These are phyloP conservation scores for Aureobasidium sp. DNA, from an alignment of 2,329 filamentous ascomycete species.

Conservation along the genomic window DNA sequence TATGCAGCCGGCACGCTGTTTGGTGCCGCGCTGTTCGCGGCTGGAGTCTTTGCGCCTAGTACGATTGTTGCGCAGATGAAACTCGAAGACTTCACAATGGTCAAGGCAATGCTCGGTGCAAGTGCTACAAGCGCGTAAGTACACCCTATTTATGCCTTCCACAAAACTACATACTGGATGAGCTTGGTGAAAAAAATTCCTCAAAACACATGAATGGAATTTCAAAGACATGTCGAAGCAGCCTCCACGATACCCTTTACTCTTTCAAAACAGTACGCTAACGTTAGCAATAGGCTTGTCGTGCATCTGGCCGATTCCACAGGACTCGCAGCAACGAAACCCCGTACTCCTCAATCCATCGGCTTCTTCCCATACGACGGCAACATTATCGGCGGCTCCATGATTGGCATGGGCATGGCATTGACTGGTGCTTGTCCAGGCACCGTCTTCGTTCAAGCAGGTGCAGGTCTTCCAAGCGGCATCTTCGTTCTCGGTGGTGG, in stretches of 20 bases:
- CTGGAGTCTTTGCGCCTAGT: slow-evolving; percentile 51
- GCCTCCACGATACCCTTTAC: too few relatives aligned
- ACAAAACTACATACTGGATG: too few relatives aligned
- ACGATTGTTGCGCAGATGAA: slow-evolving; percentile 55
- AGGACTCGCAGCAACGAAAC: slow-evolving; percentile 36
- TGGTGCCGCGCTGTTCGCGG: slow-evolving; percentile 51
- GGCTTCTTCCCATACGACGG: slow-evolving; percentile 54
- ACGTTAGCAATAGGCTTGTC: slow-evolving; percentile 23
- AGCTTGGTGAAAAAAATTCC: background rate
- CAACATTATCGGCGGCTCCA: slow-evolving; percentile 54
- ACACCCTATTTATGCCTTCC: background rate
- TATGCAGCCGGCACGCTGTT: slow-evolving; percentile 44
- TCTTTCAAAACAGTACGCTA: background rate
- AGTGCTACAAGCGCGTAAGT: slow-evolving; percentile 54
- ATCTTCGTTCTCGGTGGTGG: slow-evolving; percentile 47
- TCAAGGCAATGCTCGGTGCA: slow-evolving; percentile 55
- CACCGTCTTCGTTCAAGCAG: slow-evolving; percentile 53
- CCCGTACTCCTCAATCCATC: slow-evolving; percentile 44
- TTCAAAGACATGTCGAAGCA: background rate
- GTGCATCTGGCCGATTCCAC: slow-evolving; percentile 35
- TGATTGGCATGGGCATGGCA: slow-evolving; percentile 59
- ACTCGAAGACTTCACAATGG: slow-evolving; percentile 56
- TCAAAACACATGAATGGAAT: background rate
- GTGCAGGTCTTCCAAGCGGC: slow-evolving; percentile 34
- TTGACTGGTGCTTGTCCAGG: slow-evolving; percentile 58